Conservation (phyloP, 2,329 filamentous ascomycete species). For the Diplocarpon rosae region DNA sequence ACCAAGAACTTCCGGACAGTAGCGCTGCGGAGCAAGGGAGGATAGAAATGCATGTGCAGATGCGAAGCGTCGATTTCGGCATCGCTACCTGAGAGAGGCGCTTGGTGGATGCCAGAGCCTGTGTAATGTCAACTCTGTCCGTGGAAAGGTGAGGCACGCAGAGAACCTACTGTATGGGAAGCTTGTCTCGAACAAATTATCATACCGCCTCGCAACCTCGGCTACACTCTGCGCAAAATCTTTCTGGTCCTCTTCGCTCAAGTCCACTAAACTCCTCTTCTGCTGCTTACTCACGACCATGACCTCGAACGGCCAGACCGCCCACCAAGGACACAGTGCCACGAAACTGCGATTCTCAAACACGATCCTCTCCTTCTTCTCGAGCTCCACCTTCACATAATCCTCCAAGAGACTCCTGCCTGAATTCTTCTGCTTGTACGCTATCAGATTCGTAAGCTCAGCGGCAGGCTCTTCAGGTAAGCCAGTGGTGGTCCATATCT, state of each 20-base stretch:
- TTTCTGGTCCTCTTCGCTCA: constrained; percentile 57
- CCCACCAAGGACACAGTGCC: constrained; percentile 95
- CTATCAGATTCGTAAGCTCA: constrained; percentile 67
- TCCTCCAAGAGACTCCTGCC: constrained; percentile 73
- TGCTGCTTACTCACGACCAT: constrained; percentile 80
- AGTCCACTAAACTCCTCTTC: constrained; percentile 73
- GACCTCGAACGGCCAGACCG: constrained; percentile 92
- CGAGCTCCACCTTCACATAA: constrained; percentile 72
- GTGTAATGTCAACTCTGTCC: background rate
- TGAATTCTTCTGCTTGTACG: constrained; percentile 62
- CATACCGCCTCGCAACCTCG: constrained; percentile 82
- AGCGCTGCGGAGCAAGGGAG: constrained; percentile 80
- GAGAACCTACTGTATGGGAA: constrained; percentile 70
- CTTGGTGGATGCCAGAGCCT: constrained; percentile 93
- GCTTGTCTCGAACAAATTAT: constrained; percentile 92
- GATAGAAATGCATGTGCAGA: constrained; percentile 97
- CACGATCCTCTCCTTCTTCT: constrained; percentile 75
- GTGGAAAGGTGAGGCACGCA: background rate
- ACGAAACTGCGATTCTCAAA: constrained; percentile 81
- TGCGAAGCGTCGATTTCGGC: constrained; percentile 83
- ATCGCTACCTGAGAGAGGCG: constrained; percentile 67
- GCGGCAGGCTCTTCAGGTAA: constrained; percentile 79
- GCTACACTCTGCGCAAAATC: constrained; percentile 75
- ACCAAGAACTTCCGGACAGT: constrained; percentile 95
- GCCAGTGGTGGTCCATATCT: constrained; percentile 88